Base-by-base conservation (phyloP, 768 basidiomycete species). In the Suillus subalutaceus region DNA sequence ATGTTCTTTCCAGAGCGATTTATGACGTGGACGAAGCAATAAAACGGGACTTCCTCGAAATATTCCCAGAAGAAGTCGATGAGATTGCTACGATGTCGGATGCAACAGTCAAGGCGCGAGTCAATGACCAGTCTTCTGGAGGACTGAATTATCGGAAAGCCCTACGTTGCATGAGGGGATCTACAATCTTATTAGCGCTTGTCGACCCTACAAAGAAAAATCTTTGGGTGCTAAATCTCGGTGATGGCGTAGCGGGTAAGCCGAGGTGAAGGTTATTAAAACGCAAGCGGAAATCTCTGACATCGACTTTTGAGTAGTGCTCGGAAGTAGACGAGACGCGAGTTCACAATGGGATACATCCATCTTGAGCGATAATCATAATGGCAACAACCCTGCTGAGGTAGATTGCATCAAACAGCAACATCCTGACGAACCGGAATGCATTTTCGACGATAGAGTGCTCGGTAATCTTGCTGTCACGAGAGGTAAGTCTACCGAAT, bases 201-300 rank as follows among this genome's bases (percentile, higher is more conserved):
- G 69, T 83, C 15, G 81, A 86, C 65, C 82, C 85, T 6, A 53
- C 65, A 15, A 72, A 67, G 16, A 73, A 75, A 30, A 81, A 85
- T 66, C 66, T 87, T 1, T 87, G 86, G 85, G 83, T 86, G 7
- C 84, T 83, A 2, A 86, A 83, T 72, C 74, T 87, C 46, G 86
- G 86, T 4, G 86, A 87, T 71, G 85, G 85, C 68, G 79, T 79
- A 67, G 85, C 84, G 65, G 80, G 86, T 85, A 67, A 66, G 80
- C 3, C 26, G 63, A 35, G 63, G 48, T 32, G 30, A 26, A 55
- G 16, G 8, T 20, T 23, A 46, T 20, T 4, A 3, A 16, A 43
- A n/a, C 3, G 4, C n/a, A 23, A 12, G n/a, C 13, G 18, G 60
- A 13, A 26, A 30, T 20, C 26, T 13, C 43, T 62, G 41, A 55